Conservation (phyloP, 2,329 filamentous ascomycete species). For the Fusarium begoniae region DNA sequence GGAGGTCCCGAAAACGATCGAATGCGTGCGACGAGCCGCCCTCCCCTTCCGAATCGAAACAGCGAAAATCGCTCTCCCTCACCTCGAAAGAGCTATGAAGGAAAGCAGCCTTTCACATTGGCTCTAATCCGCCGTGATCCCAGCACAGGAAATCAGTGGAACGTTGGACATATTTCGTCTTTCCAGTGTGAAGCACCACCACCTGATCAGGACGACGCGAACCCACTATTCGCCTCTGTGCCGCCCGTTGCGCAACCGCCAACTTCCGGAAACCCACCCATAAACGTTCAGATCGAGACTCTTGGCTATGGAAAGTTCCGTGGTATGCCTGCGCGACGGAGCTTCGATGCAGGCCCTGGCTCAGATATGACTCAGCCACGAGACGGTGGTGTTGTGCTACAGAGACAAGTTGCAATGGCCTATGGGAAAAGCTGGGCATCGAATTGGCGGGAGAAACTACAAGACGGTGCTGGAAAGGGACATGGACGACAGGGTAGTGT, state of each 20-base stretch:
- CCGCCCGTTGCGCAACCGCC: constrained; percentile 32
- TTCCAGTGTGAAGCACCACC: constrained; percentile 55
- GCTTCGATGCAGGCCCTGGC: constrained; percentile 45
- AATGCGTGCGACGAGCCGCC: constrained; percentile 7
- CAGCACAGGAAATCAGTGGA: constrained; percentile 75
- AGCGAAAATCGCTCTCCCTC: constrained; percentile 47
- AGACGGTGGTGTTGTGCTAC: constrained; percentile 52
- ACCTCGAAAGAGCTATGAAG: constrained; percentile 47
- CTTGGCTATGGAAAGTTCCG: constrained; percentile 68
- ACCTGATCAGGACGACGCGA: constrained; percentile 34
- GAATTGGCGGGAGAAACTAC: constrained; percentile 55
- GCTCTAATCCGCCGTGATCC: constrained; percentile 80
- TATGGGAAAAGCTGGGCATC: constrained; percentile 62
- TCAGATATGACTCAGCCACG: constrained; percentile 17
- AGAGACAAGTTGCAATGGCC: constrained; percentile 66
- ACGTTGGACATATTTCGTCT: constrained; percentile 72
- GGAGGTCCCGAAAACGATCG: constrained; percentile 16
- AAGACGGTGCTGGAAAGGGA: constrained; percentile 35
- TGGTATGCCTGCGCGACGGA: constrained; percentile 54
- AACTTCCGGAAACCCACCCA: constrained; percentile 49
- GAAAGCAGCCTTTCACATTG: constrained; percentile 59
- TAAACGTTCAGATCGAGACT: constrained; percentile 63
- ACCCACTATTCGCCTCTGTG: constrained; percentile 36
- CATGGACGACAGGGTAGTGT: constrained; percentile 46
- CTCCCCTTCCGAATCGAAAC: not conserved